Conservation (phyloP, 2,329 filamentous ascomycete species). For the Amauroascus verrucosus region DNA sequence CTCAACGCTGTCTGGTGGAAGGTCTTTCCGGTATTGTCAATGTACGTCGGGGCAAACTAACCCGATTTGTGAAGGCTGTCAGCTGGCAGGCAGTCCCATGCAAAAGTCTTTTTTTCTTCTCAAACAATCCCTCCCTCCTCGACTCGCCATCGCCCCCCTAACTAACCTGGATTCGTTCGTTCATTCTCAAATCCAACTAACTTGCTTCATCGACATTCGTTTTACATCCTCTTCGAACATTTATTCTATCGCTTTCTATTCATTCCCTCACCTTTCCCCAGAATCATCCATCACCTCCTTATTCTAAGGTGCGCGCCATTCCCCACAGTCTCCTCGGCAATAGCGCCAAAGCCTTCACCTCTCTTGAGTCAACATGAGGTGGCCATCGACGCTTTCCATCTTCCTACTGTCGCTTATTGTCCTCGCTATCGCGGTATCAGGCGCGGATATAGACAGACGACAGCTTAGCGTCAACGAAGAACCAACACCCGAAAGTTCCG, state of each 20-base stretch:
- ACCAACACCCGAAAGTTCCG: neutral
- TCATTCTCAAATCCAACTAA: neutral
- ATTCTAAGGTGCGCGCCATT: neutral
- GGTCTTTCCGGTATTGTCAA: neutral
- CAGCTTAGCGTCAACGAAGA: neutral
- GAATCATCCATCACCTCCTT: neutral
- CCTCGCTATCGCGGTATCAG: constrained; percentile 14
- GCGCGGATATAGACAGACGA: constrained; percentile 5
- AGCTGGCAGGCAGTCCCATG: no score
- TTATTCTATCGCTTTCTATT: neutral
- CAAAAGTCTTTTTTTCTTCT: neutral
- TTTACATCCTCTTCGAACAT: neutral
- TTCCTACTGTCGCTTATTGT: constrained; percentile 14
- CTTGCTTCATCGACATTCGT: neutral
- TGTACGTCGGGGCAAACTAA: neutral
- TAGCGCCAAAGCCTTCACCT: neutral
- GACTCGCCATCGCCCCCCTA: neutral
- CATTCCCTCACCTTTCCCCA: neutral
- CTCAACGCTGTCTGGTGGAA: neutral
- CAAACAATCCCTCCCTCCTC: neutral
- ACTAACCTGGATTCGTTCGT: neutral
- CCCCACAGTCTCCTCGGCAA: neutral
- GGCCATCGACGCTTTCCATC: constrained; percentile 15
- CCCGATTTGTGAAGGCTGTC: neutral
- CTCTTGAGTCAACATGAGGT: constrained; percentile 14